These are phyloP conservation scores for Macrophomina tecta DNA, from an alignment of 2,329 filamentous ascomycete genomes.

Conservation along the genomic window DNA sequence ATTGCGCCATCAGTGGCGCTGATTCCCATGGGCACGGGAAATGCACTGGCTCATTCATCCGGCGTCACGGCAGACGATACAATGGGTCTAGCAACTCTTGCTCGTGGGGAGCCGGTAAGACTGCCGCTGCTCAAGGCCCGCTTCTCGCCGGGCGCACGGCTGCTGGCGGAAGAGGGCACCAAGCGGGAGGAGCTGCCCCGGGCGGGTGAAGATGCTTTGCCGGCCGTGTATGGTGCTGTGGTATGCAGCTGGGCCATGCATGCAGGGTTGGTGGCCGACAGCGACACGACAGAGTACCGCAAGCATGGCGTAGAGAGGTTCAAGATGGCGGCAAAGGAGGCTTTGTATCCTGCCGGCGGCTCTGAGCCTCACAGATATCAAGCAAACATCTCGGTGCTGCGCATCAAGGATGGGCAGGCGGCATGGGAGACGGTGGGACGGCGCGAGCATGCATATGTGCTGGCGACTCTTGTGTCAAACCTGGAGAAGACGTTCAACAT, in stretches of 20 bases:
- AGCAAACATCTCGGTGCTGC: constrained; percentile 57
- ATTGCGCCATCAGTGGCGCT: constrained; percentile 51
- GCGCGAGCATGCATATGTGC: constrained; percentile 73
- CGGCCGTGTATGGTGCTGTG: constrained; percentile 70
- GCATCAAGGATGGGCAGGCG: constrained; percentile 12
- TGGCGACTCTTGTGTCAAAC: constrained; percentile 78
- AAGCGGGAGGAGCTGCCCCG: constrained; percentile 48
- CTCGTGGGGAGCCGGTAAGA: constrained; percentile 41
- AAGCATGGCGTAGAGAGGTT: constrained; percentile 79
- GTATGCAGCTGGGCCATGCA: constrained; percentile 92
- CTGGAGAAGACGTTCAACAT: constrained; percentile 84
- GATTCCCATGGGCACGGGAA: constrained; percentile 59
- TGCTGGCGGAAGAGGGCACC: constrained; percentile 52
- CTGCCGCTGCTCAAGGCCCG: constrained; percentile 52
- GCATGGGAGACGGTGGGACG: constrained; percentile 46
- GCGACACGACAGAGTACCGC: constrained; percentile 82
- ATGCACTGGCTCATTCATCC: constrained; percentile 56
- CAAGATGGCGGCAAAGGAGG: constrained; percentile 79
- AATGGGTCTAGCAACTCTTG: constrained; percentile 48
- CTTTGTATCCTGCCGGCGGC: constrained; percentile 66
- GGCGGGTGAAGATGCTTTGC: constrained; percentile 38
- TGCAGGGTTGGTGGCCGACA: constrained; percentile 86
- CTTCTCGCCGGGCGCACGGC: constrained; percentile 53
- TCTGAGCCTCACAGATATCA: constrained; percentile 62
- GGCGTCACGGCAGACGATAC: constrained; percentile 46